Evolutionary conservation across 768 basidiomycete genomes (phyloP).

Genomic region (Gymnopilus junonius): DNA sequence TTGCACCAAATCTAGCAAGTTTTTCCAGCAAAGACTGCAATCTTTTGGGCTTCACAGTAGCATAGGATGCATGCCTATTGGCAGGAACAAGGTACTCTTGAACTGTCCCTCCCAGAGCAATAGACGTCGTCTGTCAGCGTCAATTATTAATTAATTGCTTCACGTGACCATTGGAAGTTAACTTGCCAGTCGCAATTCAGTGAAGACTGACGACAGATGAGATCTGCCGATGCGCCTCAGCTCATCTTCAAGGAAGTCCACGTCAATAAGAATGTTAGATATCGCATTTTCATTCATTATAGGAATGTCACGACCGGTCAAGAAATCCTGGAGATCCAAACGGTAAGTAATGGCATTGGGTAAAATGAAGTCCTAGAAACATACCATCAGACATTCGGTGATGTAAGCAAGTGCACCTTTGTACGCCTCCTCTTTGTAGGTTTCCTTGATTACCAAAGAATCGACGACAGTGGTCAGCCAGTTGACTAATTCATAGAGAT

Average conservation of each 20-base stretch:
- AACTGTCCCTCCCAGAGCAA: constrained; percentile 74
- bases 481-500: constrained; percentile 92
- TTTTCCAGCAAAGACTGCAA: constrained; percentile 81
- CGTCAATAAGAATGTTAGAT: constrained; percentile 83
- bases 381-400: constrained; percentile 85
- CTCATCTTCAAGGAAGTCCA: constrained; percentile 89
- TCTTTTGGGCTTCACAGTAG: constrained; percentile 68
- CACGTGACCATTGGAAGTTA: background rate
- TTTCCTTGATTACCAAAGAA: constrained; percentile 80
- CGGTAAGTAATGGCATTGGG: background rate
- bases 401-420: constrained; percentile 88
- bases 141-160: constrained; percentile 1
- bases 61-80: constrained; percentile 69
- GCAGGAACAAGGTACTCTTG: constrained; percentile 80
- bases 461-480: constrained; percentile 98
- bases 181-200: constrained; percentile 78
- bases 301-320: constrained; percentile 74
- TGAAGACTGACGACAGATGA: constrained; percentile 73
- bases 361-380: constrained; percentile 23
- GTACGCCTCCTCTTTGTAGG: constrained; percentile 90
- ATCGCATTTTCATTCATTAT: constrained; percentile 91
- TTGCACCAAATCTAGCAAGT: constrained; percentile 67
- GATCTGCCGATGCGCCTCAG: constrained; percentile 74
- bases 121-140: constrained; percentile 63
- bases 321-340: constrained; percentile 59